Evolutionary conservation across 1,139 yeast genomes (phyloP).

Genomic region (Ashbya aceris): DNA sequence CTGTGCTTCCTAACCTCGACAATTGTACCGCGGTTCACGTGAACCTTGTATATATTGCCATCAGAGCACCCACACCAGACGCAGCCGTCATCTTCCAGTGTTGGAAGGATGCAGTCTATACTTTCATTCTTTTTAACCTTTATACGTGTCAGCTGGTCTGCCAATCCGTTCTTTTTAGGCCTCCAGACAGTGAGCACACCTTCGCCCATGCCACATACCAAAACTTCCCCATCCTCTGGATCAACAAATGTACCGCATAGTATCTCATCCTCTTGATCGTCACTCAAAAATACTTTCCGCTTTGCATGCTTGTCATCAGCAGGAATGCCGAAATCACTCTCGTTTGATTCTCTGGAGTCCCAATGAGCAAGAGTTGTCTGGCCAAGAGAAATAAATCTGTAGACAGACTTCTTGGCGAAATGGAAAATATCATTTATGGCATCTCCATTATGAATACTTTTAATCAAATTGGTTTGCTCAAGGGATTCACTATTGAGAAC

Average conservation of each 20-base stretch:
- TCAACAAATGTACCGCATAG: constrained; percentile 65
- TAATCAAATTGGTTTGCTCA: constrained; percentile 36
- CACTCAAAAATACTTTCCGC: constrained; percentile 44
- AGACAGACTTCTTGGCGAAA: constrained; percentile 61
- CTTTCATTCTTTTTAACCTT: constrained; percentile 64
- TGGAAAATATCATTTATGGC: constrained; percentile 66
- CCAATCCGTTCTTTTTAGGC: constrained; percentile 51
- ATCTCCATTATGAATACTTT: constrained; percentile 54
- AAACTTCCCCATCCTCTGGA: constrained; percentile 52
- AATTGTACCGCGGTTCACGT: constrained; percentile 55
- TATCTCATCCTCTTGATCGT: constrained; percentile 90
- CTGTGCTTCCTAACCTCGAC: constrained; percentile 63
- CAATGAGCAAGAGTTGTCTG: constrained; percentile 73
- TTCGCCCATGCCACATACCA: constrained; percentile 81
- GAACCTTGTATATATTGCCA: constrained; percentile 64
- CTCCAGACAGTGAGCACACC: constrained; percentile 93
- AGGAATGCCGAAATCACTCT: constrained; percentile 13
- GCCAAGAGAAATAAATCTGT: constrained; percentile 74
- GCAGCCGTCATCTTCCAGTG: constrained; percentile 60
- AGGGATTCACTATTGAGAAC: constrained; percentile 51
- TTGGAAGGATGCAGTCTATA: constrained; percentile 67
- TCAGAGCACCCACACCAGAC: constrained; percentile 84
- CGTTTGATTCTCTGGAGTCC: constrained; percentile 54
- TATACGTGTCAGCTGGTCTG: constrained; percentile 76
- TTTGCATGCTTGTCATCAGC: constrained; percentile 31